Base-by-base conservation (phyloP, 2,329 filamentous ascomycete species). In the Calonectria henricotiae region DNA sequence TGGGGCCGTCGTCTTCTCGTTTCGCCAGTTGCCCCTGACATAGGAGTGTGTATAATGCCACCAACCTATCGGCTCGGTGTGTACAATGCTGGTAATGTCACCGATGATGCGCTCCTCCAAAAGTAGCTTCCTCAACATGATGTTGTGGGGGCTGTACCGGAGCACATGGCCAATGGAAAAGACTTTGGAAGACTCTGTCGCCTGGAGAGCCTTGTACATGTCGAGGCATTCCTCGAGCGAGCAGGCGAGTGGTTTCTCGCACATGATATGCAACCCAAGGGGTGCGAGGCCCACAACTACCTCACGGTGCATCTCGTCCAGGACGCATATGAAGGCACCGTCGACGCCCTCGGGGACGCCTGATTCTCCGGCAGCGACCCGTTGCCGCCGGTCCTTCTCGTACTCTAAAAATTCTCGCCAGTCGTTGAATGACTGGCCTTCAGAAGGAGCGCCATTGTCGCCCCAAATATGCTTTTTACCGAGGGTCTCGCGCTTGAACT, bases 121-220 rank as follows among this genome's bases (percentile, higher is more conserved):
- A 5, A 98, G 86, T 17, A 98, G 84, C 79, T 92, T 91, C 61
- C 95, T 90, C 32, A 99, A 86, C 67, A 96, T 84, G 82, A 94
- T 92, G 80, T 98, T 98, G 82, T 98, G 95, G 11, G 95, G 95
- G 76, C 92, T 97, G 82, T 98, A 98, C 41, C 96, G 89, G 68
- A 99, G 85, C 15, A 99, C 96, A 82, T 99, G 96, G 13, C 96
- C 96, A 67, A 98, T 94, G 0, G 94, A 95, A 81, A 98, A 97
- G 47, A 98, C 86, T 54, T 79, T 83, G 35, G 77, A 74, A 4
- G 67, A 54, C 23, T 75, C 70, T 1, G 72, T 75, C 7, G 82
- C 80, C 15, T 82, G 79, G 72, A 94, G 80, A 1, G 91, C 87
- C 60, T 83, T 83, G 80, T 91, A 94, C 77, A 97, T 96, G 49